These are phyloP conservation scores for Saccharomyces jurei DNA, from an alignment of 805 yeast genomes.

Conservation along the genomic window DNA sequence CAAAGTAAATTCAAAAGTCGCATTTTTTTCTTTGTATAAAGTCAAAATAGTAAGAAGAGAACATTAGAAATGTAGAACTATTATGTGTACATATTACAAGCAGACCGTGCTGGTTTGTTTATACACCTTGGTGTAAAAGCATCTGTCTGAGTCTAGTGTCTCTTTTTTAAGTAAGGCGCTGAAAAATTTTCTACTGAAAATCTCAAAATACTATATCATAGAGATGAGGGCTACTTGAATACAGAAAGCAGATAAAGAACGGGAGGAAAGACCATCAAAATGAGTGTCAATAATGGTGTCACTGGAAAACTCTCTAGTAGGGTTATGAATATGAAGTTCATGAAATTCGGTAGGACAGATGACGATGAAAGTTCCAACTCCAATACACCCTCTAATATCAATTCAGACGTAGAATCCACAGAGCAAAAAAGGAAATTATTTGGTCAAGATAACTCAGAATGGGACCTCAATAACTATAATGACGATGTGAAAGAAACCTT, in stretches of 20 bases:
- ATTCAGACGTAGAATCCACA: not conserved
- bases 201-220: not conserved
- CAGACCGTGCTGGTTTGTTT: not conserved
- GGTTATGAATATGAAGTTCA: slow-evolving; percentile 79
- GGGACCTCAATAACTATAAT: slow-evolving; percentile 7
- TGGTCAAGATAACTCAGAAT: slow-evolving; percentile 17
- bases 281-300: slow-evolving; percentile 13
- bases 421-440: slow-evolving; percentile 2
- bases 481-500: not conserved
- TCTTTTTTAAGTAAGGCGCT: not conserved
- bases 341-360: slow-evolving; percentile 38
- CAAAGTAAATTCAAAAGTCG: not conserved
- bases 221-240: not conserved
- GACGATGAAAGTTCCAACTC: slow-evolving; percentile 37
- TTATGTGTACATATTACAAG: not conserved
- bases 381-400: slow-evolving; percentile 1
- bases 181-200: not conserved
- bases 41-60: not conserved
- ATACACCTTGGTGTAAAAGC: not conserved
- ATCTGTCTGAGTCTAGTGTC: not conserved
- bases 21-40: not conserved
- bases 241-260: not conserved
- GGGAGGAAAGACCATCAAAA: slow-evolving; percentile 3
- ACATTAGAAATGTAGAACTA: not conserved
- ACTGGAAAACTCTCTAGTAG: slow-evolving; percentile 48